Evolutionary conservation across 257 asterid genomes (phyloP).

Genomic region (Solanum piurae): DNA sequence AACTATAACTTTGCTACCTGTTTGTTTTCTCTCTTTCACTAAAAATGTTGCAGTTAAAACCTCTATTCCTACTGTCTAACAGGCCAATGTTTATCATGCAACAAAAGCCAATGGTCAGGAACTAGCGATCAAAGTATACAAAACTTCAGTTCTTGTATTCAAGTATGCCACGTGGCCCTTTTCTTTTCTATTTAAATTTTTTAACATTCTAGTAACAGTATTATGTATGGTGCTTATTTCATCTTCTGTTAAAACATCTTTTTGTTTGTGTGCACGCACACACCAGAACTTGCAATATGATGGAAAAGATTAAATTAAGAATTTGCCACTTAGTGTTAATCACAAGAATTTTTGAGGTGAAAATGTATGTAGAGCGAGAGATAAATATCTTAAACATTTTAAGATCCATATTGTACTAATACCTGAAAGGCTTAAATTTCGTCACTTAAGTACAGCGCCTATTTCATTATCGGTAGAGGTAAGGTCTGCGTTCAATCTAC

Average conservation of each 20-base stretch:
- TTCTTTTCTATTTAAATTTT: neutral
- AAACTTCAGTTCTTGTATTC: conserved; percentile 88
- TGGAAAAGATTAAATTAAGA: neutral
- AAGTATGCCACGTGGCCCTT: conserved; percentile 42
- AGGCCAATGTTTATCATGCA: conserved; percentile 98
- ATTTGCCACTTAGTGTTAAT: neutral
- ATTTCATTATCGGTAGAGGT: neutral
- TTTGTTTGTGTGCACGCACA: neutral
- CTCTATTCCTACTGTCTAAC: conserved; percentile 4
- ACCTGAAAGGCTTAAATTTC: neutral
- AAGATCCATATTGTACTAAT: neutral
- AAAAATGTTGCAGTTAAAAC: neutral
- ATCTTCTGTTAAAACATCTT: neutral
- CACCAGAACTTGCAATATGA: neutral
- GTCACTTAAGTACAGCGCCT: neutral
- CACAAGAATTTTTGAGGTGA: neutral
- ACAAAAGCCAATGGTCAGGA: conserved; percentile 79
- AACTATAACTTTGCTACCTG: neutral
- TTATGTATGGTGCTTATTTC: neutral
- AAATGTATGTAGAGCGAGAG: neutral
- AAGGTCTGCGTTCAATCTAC: neutral
- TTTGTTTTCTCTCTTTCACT: neutral
- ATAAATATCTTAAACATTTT: neutral
- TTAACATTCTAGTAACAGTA: neutral
- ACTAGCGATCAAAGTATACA: conserved; percentile 85